A percentile compares a stretch with the other conserved stretches of the same genome.
These are phyloP conservation scores for Aspergillus alliaceus DNA, from an alignment of 2,329 filamentous ascomycete species.

Conservation along the genomic window DNA sequence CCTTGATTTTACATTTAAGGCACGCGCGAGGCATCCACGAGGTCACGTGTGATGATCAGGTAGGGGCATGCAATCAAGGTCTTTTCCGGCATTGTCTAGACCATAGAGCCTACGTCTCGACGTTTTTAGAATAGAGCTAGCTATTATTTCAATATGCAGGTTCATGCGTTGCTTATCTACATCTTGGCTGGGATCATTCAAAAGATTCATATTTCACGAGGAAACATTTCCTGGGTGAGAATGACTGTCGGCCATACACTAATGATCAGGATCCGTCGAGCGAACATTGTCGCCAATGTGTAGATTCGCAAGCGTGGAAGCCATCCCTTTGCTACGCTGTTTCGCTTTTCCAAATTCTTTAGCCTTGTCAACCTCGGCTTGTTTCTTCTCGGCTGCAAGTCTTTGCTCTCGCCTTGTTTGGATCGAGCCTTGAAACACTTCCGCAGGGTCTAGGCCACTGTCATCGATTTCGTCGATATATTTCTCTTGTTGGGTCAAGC, in stretches of 20 bases:
- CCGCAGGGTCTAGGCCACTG: constrained; percentile 17
- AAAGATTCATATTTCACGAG: neutral
- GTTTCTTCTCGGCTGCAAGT: constrained; percentile 35
- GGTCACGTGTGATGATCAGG: constrained; percentile 26
- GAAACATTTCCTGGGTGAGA: neutral
- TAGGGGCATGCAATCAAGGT: neutral
- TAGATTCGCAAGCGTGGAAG: constrained; percentile 29
- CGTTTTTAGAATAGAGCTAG: no score
- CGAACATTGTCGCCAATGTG: constrained; percentile 25
- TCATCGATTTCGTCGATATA: constrained; percentile 15
- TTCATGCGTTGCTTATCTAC: no score
- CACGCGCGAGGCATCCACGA: constrained; percentile 30
- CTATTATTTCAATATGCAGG: no score
- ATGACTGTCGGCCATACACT: no score
- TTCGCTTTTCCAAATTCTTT: constrained; percentile 34
- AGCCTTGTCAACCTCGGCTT: constrained; percentile 33
- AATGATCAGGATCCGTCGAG: no score
- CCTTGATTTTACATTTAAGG: constrained; percentile 10
- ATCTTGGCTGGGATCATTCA: neutral
- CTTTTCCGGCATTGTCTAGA: neutral
- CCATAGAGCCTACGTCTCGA: no score
- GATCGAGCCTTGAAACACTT: constrained; percentile 27
- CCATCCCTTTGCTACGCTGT: constrained; percentile 30
- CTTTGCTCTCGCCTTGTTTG: constrained; percentile 31
- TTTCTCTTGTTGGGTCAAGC: constrained; percentile 24